phyloP scores from a whole-genome alignment of 305 asterid species.

The Solanum hybrid region DNA sequence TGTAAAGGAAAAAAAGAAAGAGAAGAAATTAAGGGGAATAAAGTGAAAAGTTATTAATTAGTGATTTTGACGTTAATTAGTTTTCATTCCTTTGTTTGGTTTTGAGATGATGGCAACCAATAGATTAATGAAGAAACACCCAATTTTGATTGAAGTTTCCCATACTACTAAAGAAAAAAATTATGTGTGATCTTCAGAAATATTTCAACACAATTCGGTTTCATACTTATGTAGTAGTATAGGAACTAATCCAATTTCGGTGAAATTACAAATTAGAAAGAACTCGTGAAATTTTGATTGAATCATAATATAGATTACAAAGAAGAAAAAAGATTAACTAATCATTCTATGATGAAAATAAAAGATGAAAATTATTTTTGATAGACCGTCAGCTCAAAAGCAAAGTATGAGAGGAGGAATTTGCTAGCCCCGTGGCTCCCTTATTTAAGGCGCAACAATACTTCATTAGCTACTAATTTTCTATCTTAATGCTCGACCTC shows the following conservation, averaged over 20 bases:
- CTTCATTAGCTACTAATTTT: neutral
- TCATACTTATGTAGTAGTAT: neutral
- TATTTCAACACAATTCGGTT: neutral
- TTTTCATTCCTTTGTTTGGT: slow-evolving; percentile 11
- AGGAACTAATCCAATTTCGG: neutral
- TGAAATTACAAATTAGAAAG: neutral
- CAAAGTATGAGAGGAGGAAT: neutral
- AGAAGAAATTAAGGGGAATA: neutral
- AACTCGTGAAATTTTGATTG: neutral
- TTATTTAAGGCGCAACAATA: neutral
- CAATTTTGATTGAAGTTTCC: neutral
- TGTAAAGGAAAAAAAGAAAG: neutral
- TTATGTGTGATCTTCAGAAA: neutral
- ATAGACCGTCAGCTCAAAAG: neutral
- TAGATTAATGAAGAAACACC: slow-evolving; percentile 28
- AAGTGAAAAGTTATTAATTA: neutral
- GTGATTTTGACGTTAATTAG: slow-evolving; percentile 18
- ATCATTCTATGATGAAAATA: neutral
- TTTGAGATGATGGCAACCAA: slow-evolving; percentile 13
- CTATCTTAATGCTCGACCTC: neutral
- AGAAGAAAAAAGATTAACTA: neutral
- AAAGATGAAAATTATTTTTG: neutral
- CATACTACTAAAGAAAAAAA: neutral
- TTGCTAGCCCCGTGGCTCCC: neutral
- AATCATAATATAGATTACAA: no score